phyloP scores from a whole-genome alignment of 345 rosid genomes.

The Citrus cavaleriei region DNA sequence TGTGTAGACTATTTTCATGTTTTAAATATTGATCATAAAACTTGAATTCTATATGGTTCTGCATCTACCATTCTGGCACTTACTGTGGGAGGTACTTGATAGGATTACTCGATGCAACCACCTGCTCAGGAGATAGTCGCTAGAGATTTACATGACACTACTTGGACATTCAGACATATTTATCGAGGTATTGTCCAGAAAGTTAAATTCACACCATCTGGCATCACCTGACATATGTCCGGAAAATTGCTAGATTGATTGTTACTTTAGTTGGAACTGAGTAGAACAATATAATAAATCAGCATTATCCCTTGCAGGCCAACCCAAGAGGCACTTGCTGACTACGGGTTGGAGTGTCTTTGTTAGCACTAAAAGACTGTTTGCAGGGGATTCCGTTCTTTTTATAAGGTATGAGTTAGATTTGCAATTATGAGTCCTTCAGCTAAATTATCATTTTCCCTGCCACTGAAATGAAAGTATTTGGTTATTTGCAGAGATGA shows the following conservation, averaged over 20 bases:
- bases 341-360: slow-evolving; percentile 98
- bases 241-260: not conserved
- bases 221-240: not conserved
- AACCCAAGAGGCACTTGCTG: slow-evolving; percentile 85
- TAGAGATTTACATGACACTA: slow-evolving; percentile 48
- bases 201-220: not conserved
- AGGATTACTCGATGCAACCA: slow-evolving; percentile 64
- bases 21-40: not conserved
- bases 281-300: not conserved
- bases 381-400: slow-evolving; percentile 93
- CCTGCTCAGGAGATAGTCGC: slow-evolving; percentile 60
- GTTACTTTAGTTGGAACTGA: not conserved
- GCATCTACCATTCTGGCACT: slow-evolving; percentile 5
- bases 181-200: slow-evolving; percentile 44
- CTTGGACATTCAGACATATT: slow-evolving; percentile 62
- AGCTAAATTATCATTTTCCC: slow-evolving; percentile 1
- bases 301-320: slow-evolving; percentile 45
- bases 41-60: not conserved
- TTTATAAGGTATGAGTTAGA: slow-evolving; percentile 62
- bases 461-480: slow-evolving; percentile 8
- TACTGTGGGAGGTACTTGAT: slow-evolving; percentile 12
- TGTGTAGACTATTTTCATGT: slow-evolving; percentile 24
- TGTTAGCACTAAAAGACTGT: slow-evolving; percentile 88
- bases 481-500: slow-evolving; percentile 64
- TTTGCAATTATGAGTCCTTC: not conserved